Evolutionary conservation across 345 rosid species (phyloP), one percentile per base, ranked within the genome.

Genomic region (Cardiospermum halicacabum): DNA sequence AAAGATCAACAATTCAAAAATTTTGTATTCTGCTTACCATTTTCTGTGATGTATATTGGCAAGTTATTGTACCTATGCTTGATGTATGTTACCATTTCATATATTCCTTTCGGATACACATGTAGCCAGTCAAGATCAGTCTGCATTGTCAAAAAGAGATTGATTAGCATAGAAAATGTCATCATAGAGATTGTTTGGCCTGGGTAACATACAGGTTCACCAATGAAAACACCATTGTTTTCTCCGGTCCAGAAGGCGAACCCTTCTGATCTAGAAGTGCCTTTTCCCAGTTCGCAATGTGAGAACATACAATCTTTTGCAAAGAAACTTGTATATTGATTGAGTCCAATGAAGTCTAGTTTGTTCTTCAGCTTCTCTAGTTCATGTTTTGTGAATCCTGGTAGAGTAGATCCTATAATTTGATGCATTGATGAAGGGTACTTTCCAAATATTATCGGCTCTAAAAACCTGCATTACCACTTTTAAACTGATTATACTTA

Each of bases 21-120:
- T 18, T 73, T 72, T 73, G 45, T 56, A 67, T 42, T n/a, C 10
- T 18, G 22, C 76, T 49, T 72, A 82, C 86, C 86, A 51, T 87
- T 81, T 43, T 84, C 88, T 15, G 88, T 77, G 32, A 87, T 78
- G 75, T 75, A 73, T 75, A 84, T 72, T 10, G 85, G 84, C 1
- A 62, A 77, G 75, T 76, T 74, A 65, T 66, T 67, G 69, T 67
- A 84, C 62, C 87, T 69, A 59, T 80, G 24, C 70, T 77, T 75
- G 30, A 77, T 47, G 34, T 84, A 77, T 64, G 65, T 81, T 13
- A 87, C 65, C 39, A 74, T 65, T 50, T 77, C 74, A 62, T 84
- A 77, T 73, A 84, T 77, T 53, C 92, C 85, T 59, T 50, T 69
- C 19, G 88, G 89, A 60, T 78, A 79, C 28, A 67, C 50, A 21